phyloP scores from a whole-genome alignment of 805 yeast genomes.

The Kuraishia piskuri region DNA sequence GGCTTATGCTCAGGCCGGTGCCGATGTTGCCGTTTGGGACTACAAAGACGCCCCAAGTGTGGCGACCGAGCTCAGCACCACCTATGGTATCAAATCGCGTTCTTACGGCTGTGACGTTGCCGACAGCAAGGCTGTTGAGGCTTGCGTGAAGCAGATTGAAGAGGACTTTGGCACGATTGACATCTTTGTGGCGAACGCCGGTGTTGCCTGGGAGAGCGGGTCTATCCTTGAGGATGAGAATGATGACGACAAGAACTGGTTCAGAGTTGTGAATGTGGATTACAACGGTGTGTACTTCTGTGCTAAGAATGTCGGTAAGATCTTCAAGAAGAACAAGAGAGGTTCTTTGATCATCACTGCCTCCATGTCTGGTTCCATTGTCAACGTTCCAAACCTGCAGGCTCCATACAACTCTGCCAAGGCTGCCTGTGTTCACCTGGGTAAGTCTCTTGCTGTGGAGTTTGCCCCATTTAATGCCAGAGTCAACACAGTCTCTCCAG shows the following conservation, averaged over 20 bases:
- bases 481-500: slow-evolving; percentile 44
- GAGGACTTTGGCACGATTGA: slow-evolving; percentile 31
- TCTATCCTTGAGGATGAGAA: slow-evolving; percentile 14
- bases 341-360: slow-evolving; percentile 47
- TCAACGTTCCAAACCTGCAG: slow-evolving; percentile 42
- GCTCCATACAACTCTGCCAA: slow-evolving; percentile 41
- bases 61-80: slow-evolving; percentile 30
- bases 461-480: slow-evolving; percentile 39
- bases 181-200: slow-evolving; percentile 35
- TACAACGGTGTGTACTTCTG: slow-evolving; percentile 41
- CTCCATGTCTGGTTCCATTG: slow-evolving; percentile 48
- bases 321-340: slow-evolving; percentile 35
- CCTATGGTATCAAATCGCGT: slow-evolving; percentile 16
- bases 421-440: slow-evolving; percentile 39
- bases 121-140: slow-evolving; percentile 20
- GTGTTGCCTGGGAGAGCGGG: slow-evolving; percentile 21
- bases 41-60: slow-evolving; percentile 24
- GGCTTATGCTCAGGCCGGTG: slow-evolving; percentile 35
- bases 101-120: slow-evolving; percentile 23
- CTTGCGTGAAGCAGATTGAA: slow-evolving; percentile 21
- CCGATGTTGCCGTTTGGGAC: slow-evolving; percentile 34
- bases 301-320: slow-evolving; percentile 37
- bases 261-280: slow-evolving; percentile 40
- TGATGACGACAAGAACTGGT: slow-evolving; percentile 32
- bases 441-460: slow-evolving; percentile 38